phyloP scores from a whole-genome alignment of 2,329 filamentous ascomycete species.

The Calonectria pseudoreteaudii region DNA sequence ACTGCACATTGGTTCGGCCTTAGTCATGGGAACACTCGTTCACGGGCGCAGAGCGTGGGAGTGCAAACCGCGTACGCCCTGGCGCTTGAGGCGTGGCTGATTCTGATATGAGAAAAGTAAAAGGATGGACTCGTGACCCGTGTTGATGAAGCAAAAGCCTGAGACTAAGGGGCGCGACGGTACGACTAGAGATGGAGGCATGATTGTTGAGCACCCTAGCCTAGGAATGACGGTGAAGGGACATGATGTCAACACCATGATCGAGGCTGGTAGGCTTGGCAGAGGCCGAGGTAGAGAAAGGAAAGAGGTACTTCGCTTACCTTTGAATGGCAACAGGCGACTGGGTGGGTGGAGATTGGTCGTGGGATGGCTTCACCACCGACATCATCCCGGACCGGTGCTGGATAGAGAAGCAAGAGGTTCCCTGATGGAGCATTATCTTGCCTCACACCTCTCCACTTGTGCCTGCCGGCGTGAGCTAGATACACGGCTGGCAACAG shows the following conservation, averaged over 20 bases:
- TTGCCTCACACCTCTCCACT: slow-evolving; percentile 7
- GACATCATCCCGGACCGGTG: background rate
- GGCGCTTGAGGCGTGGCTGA: slow-evolving; percentile 26
- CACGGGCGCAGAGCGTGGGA: slow-evolving; percentile 31
- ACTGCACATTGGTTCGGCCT: slow-evolving; percentile 32
- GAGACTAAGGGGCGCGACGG: slow-evolving; percentile 8
- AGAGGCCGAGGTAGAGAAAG: background rate
- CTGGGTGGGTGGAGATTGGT: background rate
- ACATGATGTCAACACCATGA: background rate
- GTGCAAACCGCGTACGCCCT: slow-evolving; percentile 22
- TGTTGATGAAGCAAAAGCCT: slow-evolving; percentile 28
- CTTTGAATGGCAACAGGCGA: slow-evolving; percentile 3
- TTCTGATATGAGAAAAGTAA: slow-evolving; percentile 22
- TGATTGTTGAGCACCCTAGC: background rate
- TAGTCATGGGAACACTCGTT: slow-evolving; percentile 40
- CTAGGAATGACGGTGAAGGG: background rate
- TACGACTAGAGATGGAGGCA: background rate
- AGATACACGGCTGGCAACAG: slow-evolving; percentile 13
- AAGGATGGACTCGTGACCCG: slow-evolving; percentile 30
- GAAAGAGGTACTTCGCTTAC: background rate
- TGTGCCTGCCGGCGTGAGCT: slow-evolving; percentile 2
- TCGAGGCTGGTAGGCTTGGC: background rate
- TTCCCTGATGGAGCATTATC: background rate
- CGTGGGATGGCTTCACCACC: slow-evolving; percentile 5
- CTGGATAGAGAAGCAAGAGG: background rate